Evolutionary conservation across 2,329 filamentous ascomycete genomes (phyloP).

Genomic region (Knoxdaviesia capensis): DNA sequence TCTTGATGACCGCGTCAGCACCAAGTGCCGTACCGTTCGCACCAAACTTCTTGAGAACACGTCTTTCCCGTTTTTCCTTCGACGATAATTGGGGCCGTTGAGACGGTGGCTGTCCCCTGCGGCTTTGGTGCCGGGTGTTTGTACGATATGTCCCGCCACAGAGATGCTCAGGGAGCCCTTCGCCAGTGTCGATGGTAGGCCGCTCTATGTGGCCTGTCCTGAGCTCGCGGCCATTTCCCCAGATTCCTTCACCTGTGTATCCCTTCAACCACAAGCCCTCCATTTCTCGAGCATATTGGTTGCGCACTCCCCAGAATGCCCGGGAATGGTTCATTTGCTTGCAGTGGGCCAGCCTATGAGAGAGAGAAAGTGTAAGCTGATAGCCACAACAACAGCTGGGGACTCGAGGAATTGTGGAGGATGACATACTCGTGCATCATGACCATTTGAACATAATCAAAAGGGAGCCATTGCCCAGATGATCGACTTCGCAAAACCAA

Average conservation of each 20-base stretch:
- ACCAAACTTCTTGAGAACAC: conserved; percentile 61
- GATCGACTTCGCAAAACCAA: conserved; percentile 52
- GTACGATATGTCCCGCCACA: conserved; percentile 66
- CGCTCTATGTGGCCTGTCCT: conserved; percentile 37
- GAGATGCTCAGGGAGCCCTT: conserved; percentile 46
- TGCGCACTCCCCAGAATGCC: conserved; percentile 63
- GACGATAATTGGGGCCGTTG: conserved; percentile 26
- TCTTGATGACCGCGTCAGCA: conserved; percentile 44
- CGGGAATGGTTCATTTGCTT: conserved; percentile 80
- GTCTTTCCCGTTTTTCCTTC: conserved; percentile 50
- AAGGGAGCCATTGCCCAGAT: conserved; percentile 54
- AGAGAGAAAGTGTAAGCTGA: neutral
- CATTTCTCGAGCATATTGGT: conserved; percentile 53
- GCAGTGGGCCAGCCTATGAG: conserved; percentile 53
- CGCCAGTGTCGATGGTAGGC: conserved; percentile 28
- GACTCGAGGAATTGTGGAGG: neutral
- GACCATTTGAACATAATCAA: conserved; percentile 75
- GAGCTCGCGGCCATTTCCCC: conserved; percentile 51
- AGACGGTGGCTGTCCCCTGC: conserved; percentile 24
- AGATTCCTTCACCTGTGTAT: conserved; percentile 68
- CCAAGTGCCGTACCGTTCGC: conserved; percentile 47
- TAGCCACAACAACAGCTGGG: neutral
- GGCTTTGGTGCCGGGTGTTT: conserved; percentile 29
- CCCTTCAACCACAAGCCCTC: conserved; percentile 44
- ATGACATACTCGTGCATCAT: conserved; percentile 62